Conservation (phyloP, 2,329 filamentous ascomycete species). For the Fusarium sp. region DNA sequence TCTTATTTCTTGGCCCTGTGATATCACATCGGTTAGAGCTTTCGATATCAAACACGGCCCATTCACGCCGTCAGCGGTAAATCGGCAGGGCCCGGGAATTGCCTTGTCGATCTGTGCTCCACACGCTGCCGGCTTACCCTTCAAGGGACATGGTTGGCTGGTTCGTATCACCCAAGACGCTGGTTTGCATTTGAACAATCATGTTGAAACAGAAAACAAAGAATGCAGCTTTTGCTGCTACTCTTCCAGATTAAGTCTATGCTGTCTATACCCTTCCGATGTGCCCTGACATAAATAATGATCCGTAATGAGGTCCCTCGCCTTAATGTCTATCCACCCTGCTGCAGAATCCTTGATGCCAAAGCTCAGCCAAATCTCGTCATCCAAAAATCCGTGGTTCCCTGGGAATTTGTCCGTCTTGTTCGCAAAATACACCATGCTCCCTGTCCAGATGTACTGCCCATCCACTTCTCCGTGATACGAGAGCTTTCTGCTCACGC, state of each 20-base stretch:
- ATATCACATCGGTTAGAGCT: background rate
- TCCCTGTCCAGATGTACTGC: constrained; percentile 35
- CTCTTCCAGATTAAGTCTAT: constrained; percentile 20
- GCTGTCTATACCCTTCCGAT: constrained; percentile 22
- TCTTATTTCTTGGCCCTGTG: background rate
- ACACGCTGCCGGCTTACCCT: background rate
- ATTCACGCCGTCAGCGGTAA: background rate
- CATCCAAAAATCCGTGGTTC: constrained; percentile 35
- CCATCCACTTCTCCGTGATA: constrained; percentile 36
- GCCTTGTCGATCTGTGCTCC: background rate
- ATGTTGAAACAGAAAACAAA: background rate
- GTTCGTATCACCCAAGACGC: background rate
- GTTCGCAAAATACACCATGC: constrained; percentile 33
- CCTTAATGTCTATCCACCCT: constrained; percentile 38
- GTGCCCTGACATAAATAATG: constrained; percentile 36
- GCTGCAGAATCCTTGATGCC: constrained; percentile 35
- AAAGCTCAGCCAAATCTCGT: constrained; percentile 40
- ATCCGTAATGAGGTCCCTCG: constrained; percentile 31
- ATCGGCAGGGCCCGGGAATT: background rate
- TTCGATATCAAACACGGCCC: background rate
- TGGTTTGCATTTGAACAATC: background rate
- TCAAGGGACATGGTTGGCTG: background rate
- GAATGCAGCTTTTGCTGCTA: background rate
- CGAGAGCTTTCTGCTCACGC: constrained; percentile 38
- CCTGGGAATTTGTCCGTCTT: constrained; percentile 14